Evolutionary conservation across 192 early-diverging fungal species (phyloP), one percentile per base, ranked within the genome.

Genomic region (Allomyces macrogynus): DNA sequence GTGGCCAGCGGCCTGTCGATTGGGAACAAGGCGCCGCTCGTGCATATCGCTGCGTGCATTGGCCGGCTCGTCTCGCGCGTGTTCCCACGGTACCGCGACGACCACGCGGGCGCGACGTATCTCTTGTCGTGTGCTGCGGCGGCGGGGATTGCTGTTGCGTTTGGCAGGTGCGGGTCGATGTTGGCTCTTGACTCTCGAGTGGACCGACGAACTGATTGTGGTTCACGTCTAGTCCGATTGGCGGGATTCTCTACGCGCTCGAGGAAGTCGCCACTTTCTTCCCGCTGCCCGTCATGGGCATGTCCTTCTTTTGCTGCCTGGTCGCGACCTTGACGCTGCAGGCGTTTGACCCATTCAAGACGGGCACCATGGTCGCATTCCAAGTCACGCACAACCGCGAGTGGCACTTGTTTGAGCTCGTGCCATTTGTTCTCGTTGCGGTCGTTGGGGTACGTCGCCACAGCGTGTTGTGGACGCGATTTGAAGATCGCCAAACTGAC

Each of bases 261-360:
- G 87, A 96, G 76, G 96, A 99, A 78, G 84, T 99, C 69, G 91
- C 91, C 67, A 87, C 90, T 49, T 89, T 87, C 67, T 97, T 99
- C 66, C 91, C 93, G 3, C 87, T 87, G 26, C 87, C 90, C 68
- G 94, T 93, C 1, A 89, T 99, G 84, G 95, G 91, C 90, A 78
- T 90, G 23, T 88, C 87, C 64, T 99, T 99, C 75, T 91, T 99
- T 74, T 93, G 91, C 72, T 95, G 95, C 3, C 84, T 99, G 79
- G 85, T 95, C 10, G 94, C 89, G 0, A 95, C 93, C 1, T 85
- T 94, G 24, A 89, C 89, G 18, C 73, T 99, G 26, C 87, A 88
- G 76, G 85, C 82, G 1, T 84, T 91, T 78, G 90, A 99, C 71
- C 96, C 96, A 12, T 95, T 94, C 67, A 77, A 95, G 57, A 95